Base-by-base conservation (phyloP, 805 yeast genomes). In the Candida silvatica region DNA sequence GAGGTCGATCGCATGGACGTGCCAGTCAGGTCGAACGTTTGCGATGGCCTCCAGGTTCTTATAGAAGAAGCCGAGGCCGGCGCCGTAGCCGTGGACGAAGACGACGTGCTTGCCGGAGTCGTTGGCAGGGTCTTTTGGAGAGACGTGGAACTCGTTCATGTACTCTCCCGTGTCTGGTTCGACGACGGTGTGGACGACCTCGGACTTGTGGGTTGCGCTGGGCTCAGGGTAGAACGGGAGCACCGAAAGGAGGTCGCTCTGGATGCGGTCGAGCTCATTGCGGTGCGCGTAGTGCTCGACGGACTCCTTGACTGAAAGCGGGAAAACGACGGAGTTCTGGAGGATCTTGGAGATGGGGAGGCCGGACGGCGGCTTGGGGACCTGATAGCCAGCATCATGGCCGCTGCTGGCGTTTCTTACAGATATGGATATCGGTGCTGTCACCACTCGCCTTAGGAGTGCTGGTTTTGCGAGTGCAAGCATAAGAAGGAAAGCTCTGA, bases 11-110 rank as follows among this genome's bases (percentile, higher is more conserved):
- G 95, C 83, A 59, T 86, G 95, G 30, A 88, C 64, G 37, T 79
- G 70, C 82, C 92, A 82, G 27, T 68, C 60, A 20, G 69, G 61
- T 17, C 56, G 46, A 37, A 46, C 20, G 11, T 37, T 28, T 0
- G 60, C 51, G 16, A 52, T 20, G 9, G 42, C 41, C 31, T 69
- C 71, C 43, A 84, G 73, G 50, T 84, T 90, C 41, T 80, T 73
- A 48, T 79, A 71, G 47, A 76, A 90, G 36, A 86, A 77, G 18
- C 94, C 90, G 11, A 87, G 70, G 1, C 94, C 84, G 0, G 97
- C 95, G 2, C 95, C 96, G 51, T 86, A 87, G 0, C 98, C 98
- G 56, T 90, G 98, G 4, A 92, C 59, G 41, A 90, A 56, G 2
- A 92, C 85, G 17, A 87, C 56, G 55, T 77, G 83, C 37, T 56